A percentile compares a stretch with the other conserved stretches of the same genome.
phyloP scores from a whole-genome alignment of 163 green algal genomes.

The Chlorella variabilis region DNA sequence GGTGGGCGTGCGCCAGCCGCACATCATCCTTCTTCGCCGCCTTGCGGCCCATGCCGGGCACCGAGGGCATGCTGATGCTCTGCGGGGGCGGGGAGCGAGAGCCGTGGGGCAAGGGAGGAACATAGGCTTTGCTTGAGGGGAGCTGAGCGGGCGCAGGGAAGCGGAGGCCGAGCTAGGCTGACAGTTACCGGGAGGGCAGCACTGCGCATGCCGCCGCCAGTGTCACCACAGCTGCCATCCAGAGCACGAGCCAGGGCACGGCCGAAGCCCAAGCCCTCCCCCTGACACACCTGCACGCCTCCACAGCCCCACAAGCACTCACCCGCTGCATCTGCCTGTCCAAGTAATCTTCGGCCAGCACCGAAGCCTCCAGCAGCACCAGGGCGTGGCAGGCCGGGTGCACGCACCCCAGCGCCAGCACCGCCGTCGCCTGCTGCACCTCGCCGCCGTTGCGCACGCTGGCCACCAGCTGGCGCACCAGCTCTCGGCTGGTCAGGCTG shows the following conservation, averaged over 20 bases:
- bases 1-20: constrained; percentile 60
- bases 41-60: constrained; percentile 41
- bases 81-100: not conserved
- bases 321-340: constrained; percentile 36
- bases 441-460: constrained; percentile 46
- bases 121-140: not conserved
- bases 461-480: constrained; percentile 52
- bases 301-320: too few species aligned
- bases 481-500: constrained; percentile 40
- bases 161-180: too few species aligned
- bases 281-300: too few species aligned
- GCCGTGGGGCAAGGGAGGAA: not conserved
- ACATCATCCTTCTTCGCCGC: constrained; percentile 46
- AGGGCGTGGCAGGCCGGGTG: constrained; percentile 42
- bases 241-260: too few species aligned
- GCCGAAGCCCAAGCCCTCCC: too few species aligned
- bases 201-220: too few species aligned
- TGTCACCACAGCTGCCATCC: too few species aligned
- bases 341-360: constrained; percentile 55
- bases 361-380: constrained; percentile 50
- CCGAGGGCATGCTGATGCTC: constrained; percentile 40
- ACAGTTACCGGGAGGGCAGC: too few species aligned
- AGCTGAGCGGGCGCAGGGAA: not conserved
- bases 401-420: constrained; percentile 61
- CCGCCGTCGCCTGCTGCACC: constrained; percentile 44